These are phyloP conservation scores for Groenewaldozyma sp. DNA, from an alignment of 1,139 yeast species.

Conservation along the genomic window DNA sequence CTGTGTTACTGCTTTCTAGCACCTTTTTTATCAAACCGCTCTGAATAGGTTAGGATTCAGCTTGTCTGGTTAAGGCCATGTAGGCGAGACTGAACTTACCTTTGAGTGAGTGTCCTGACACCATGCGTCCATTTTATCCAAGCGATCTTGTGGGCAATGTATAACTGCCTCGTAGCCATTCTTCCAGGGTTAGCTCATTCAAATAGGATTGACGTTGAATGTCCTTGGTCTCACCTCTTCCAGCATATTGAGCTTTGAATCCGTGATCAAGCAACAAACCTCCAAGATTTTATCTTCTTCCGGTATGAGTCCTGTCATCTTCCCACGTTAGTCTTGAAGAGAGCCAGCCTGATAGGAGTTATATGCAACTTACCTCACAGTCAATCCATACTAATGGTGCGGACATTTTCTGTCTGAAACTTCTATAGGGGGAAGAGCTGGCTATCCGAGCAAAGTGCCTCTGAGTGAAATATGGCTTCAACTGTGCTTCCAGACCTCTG, in stretches of 20 bases:
- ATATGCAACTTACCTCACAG: conserved; percentile 44
- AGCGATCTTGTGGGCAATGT: conserved; percentile 52
- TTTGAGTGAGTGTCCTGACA: conserved; percentile 67
- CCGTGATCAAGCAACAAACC: conserved; percentile 84
- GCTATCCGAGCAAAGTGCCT: no score
- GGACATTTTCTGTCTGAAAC: conserved; percentile 1
- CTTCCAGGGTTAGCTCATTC: no score
- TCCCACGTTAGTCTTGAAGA: no score
- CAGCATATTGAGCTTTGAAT: conserved; percentile 59
- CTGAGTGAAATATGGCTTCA: no score
- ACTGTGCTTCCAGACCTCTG: no score
- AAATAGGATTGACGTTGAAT: no score
- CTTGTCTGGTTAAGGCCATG: no score
- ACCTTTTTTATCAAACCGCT: conserved; percentile 75
- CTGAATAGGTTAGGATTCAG: conserved; percentile 12
- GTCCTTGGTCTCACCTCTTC: conserved; percentile 40
- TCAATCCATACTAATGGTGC: conserved; percentile 65
- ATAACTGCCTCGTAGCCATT: conserved; percentile 73
- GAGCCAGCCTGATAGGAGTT: no score
- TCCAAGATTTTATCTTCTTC: conserved; percentile 72
- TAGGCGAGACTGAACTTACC: conserved; percentile 16
- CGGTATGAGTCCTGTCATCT: conserved; percentile 88
- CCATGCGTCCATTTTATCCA: conserved; percentile 81
- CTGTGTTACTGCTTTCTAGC: conserved; percentile 44
- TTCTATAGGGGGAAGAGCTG: no score